phyloP scores from a whole-genome alignment of 2,329 filamentous ascomycete species.

The Pseudogymnoascus sp. region DNA sequence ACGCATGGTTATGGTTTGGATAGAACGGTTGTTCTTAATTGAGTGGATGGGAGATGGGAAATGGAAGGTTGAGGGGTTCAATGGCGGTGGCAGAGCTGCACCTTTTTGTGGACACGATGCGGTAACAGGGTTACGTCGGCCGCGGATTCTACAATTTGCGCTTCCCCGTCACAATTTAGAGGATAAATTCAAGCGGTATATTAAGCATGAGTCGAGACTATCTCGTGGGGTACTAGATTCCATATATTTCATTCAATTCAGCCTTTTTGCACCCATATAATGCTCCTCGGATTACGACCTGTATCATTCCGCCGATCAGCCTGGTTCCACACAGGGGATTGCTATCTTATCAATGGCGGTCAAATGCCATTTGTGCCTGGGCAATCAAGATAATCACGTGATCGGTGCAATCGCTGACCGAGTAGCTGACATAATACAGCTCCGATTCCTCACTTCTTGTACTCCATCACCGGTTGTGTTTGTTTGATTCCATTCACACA shows the following conservation, averaged over 20 bases:
- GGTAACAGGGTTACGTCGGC: slow-evolving; percentile 3
- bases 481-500: slow-evolving; percentile 7
- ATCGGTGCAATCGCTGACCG: neutral
- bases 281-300: neutral
- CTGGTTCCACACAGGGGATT: neutral
- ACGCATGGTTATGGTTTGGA: slow-evolving; percentile 22
- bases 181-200: neutral
- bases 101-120: slow-evolving; percentile 8
- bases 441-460: neutral
- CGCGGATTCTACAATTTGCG: neutral
- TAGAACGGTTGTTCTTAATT: neutral
- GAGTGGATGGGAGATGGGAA: neutral
- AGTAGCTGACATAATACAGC: neutral
- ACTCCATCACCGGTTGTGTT: neutral
- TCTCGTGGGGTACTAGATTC: neutral
- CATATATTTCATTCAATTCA: neutral
- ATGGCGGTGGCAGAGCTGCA: neutral
- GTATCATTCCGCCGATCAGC: neutral
- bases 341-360: neutral
- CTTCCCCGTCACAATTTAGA: neutral
- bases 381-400: neutral
- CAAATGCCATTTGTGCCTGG: neutral
- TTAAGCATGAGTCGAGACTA: neutral
- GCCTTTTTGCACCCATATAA: neutral
- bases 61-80: slow-evolving; percentile 7